A percentile compares a stretch with the other conserved stretches of the same genome.
phyloP scores from a whole-genome alignment of 805 yeast species.

The Phaffomyces opuntiae region DNA sequence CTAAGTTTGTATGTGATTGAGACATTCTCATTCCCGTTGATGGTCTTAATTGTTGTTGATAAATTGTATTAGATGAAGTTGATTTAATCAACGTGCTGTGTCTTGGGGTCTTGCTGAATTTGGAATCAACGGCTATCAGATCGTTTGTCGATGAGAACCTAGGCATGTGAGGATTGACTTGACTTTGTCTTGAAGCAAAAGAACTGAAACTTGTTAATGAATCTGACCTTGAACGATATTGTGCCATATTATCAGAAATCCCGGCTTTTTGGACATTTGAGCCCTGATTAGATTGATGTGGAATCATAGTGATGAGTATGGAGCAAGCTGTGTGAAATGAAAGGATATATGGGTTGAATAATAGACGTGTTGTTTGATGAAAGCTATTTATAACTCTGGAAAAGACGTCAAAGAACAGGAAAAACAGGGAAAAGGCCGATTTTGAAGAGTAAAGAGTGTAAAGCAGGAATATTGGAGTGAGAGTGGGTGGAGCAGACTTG shows the following conservation, averaged over 20 bases:
- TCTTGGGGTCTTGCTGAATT: background rate
- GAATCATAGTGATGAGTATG: too few relatives aligned
- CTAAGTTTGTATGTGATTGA: background rate
- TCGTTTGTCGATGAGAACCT: constrained; percentile 21
- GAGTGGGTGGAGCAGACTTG: too few relatives aligned
- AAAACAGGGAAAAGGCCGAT: too few relatives aligned
- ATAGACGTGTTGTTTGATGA: too few relatives aligned
- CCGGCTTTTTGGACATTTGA: too few relatives aligned
- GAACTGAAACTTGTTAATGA: constrained; percentile 16
- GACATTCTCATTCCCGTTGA: background rate
- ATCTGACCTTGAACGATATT: background rate
- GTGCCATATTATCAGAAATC: background rate
- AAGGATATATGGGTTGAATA: too few relatives aligned
- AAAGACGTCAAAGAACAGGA: too few relatives aligned
- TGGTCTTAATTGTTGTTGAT: constrained; percentile 3
- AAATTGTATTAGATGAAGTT: constrained; percentile 3
- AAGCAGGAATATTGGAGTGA: too few relatives aligned
- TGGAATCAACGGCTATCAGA: constrained; percentile 11
- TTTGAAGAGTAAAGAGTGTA: too few relatives aligned
- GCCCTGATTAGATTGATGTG: too few relatives aligned
- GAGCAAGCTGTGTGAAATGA: background rate
- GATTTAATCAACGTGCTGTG: background rate
- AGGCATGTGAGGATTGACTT: constrained; percentile 10
- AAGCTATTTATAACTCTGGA: too few relatives aligned
- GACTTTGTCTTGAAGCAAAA: constrained; percentile 7